Conservation (phyloP, 2,329 filamentous ascomycete species). For the Sporothrix phasma region DNA sequence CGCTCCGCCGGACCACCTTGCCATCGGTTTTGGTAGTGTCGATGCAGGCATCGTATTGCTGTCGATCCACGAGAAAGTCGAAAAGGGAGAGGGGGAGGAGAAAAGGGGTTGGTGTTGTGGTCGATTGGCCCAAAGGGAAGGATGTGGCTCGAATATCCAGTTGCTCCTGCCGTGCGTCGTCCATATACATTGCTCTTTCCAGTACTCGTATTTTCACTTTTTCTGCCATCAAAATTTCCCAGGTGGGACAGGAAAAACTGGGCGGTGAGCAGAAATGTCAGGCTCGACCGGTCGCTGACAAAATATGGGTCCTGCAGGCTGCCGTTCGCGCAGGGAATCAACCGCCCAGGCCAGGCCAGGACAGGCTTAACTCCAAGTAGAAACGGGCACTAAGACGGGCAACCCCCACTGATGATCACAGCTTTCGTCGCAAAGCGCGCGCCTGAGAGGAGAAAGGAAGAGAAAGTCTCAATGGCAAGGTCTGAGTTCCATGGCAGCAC, state of each 20-base stretch:
- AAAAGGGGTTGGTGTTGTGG: not conserved
- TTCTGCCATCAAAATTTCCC: conserved; percentile 12
- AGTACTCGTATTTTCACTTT: conserved; percentile 8
- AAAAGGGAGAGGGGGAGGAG: not conserved
- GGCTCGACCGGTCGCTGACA: not conserved
- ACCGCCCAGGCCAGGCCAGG: not conserved
- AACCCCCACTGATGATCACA: conserved; percentile 1
- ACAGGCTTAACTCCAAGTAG: not conserved
- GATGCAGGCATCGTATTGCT: conserved; percentile 9
- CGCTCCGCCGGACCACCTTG: conserved; percentile 11
- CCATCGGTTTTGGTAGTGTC: not conserved
- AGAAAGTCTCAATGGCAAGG: not conserved
- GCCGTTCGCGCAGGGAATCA: not conserved
- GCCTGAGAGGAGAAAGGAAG: not conserved
- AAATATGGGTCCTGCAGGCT: not conserved
- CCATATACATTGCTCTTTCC: not conserved
- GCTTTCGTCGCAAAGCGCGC: conserved; percentile 3
- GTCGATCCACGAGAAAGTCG: too few species aligned
- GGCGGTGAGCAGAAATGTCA: conserved; percentile 6
- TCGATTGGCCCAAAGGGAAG: not conserved
- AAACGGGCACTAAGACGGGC: conserved; percentile 1
- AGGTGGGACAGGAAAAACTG: not conserved
- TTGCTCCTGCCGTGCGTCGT: not conserved
- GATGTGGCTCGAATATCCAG: not conserved
- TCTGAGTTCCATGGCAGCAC: not conserved